Evolutionary conservation across 768 basidiomycete species (phyloP).

Genomic region (Stropharia rugosoannulata): DNA sequence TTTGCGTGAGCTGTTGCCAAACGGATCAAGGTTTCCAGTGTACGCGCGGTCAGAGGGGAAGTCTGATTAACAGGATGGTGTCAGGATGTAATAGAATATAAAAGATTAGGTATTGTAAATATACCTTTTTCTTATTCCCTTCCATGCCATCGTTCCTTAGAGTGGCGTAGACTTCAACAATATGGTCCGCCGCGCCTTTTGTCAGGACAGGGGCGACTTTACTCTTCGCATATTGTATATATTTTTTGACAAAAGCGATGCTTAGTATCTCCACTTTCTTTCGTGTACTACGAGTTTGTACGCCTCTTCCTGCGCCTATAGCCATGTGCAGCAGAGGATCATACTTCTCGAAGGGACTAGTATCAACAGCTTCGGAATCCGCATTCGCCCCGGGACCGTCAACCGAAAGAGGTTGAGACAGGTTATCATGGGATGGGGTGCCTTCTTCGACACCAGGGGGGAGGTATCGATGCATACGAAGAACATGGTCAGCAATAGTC

Average conservation of each 20-base stretch:
- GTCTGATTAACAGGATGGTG: slow-evolving; percentile 52
- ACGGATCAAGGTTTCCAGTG: slow-evolving; percentile 97
- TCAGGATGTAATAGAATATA: neutral
- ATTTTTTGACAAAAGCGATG: slow-evolving; percentile 96
- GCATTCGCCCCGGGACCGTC: slow-evolving; percentile 66
- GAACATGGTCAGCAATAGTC: slow-evolving; percentile 94
- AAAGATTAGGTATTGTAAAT: slow-evolving; percentile 1
- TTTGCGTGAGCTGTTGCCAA: slow-evolving; percentile 98
- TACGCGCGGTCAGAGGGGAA: slow-evolving; percentile 95
- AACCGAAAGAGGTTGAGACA: slow-evolving; percentile 84
- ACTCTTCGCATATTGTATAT: slow-evolving; percentile 96
- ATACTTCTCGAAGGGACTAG: slow-evolving; percentile 92
- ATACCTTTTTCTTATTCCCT: slow-evolving; percentile 83
- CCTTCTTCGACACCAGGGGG: slow-evolving; percentile 97
- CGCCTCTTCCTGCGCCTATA: slow-evolving; percentile 46
- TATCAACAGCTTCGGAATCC: slow-evolving; percentile 61
- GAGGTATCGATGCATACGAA: slow-evolving; percentile 95
- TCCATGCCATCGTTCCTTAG: slow-evolving; percentile 92
- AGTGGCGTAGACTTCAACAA: slow-evolving; percentile 88
- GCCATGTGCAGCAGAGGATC: slow-evolving; percentile 94
- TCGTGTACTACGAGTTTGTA: slow-evolving; percentile 52
- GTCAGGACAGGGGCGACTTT: slow-evolving; percentile 83
- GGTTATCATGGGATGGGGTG: slow-evolving; percentile 83
- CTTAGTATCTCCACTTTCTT: slow-evolving; percentile 85
- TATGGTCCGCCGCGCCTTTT: slow-evolving; percentile 91